Base-by-base conservation (phyloP, 129 eudicot species). In the Tagetes patula region DNA sequence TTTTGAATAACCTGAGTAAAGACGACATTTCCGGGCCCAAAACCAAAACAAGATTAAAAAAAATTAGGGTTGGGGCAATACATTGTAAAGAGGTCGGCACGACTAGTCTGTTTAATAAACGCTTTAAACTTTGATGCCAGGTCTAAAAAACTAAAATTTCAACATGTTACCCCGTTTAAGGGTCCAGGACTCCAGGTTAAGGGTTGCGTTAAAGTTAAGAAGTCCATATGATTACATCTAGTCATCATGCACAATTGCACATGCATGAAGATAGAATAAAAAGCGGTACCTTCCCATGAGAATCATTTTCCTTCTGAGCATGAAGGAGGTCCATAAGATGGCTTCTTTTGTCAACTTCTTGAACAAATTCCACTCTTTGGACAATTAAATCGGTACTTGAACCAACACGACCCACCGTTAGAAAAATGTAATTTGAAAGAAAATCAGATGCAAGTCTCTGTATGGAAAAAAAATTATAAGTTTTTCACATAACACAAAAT, bases 401-500 rank as follows among this genome's bases (percentile, higher is more conserved):
- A 53, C 78, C 82, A 42, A 79, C 91, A 69, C 94, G 77, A 3
- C 96, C 96, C 81, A 90, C 94, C 40, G 96, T 82, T 77, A 90
- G 67, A 75, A 87, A 90, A 65, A 90, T 90, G 84, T 90, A 90
- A 69, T 90, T 90, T 39, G 84, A 69, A 65, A 90, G 94, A 84
- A 90, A 90, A 83, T 90, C 96, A 62, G 96, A 87, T 61, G 96
- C 96, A 77, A 90, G 67, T 79, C 94, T 85, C 96, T 87, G 87
- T 83, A 47, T 11, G 46, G 2, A 5, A 74, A 45, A 73, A 1
- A 72, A 48, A 6, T 46, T 58, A 48, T 31, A 46, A 47, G 30
- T 43, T 8, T 11, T 54, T 54, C 31, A 71, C 4, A 55, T 32
- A 41, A 40, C 11, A 32, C 37, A 43, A 43, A 42, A 42, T 42